Conservation (phyloP, 202 grass and related monocot genomes). For the Zizania palustris region DNA sequence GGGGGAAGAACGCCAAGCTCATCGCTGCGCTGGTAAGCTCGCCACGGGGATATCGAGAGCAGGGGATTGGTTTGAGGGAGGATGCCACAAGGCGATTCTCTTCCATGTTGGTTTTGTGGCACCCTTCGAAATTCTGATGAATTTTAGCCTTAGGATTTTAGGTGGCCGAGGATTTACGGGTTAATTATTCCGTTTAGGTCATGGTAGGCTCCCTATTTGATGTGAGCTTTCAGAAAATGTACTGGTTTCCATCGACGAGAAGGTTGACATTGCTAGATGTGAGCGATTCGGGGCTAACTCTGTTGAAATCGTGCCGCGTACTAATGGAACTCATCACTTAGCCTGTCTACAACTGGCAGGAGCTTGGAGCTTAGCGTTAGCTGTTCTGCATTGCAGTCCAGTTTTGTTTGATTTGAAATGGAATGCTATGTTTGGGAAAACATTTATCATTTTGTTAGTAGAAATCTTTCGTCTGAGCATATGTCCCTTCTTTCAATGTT, state of each 20-base stretch:
- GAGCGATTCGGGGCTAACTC: not conserved
- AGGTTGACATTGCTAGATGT: not conserved
- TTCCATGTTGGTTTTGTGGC: not conserved
- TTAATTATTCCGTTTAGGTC: no score
- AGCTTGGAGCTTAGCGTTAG: not conserved
- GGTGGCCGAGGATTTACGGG: not conserved
- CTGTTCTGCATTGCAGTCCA: not conserved
- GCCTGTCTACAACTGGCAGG: not conserved
- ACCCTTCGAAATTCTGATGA: not conserved
- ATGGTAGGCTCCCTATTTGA: no score
- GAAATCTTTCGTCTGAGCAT: not conserved
- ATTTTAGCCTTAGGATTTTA: not conserved
- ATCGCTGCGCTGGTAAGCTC: constrained; percentile 67
- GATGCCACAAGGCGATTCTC: not conserved
- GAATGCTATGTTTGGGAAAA: not conserved
- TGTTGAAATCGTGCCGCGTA: not conserved
- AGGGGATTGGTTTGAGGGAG: not conserved
- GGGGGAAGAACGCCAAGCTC: constrained; percentile 90
- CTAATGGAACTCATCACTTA: not conserved
- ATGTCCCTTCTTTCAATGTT: not conserved
- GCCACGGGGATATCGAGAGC: not conserved
- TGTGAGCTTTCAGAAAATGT: not conserved
- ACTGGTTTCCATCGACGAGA: not conserved
- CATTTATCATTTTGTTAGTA: not conserved
- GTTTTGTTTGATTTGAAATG: not conserved